Percentiles rank a stretch among this genome's conserved stretches.
phyloP scores from a whole-genome alignment of 169 alveolate genomes.

The Babesia bovis region DNA sequence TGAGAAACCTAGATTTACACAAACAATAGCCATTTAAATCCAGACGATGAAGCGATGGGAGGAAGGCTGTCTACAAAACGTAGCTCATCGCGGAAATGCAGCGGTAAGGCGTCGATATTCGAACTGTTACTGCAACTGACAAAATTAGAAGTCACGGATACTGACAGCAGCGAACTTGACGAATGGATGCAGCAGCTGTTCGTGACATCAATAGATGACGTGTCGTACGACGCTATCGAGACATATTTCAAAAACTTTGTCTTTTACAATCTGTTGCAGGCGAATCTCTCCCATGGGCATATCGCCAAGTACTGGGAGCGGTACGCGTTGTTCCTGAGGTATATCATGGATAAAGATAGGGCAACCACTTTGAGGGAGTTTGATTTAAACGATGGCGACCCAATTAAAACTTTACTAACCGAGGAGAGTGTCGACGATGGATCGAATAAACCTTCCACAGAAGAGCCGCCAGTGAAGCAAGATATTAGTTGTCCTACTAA shows the following conservation, averaged over 20 bases:
- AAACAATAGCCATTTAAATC: too few species aligned
- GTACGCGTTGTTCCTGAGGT: neutral
- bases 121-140: conserved; percentile 17
- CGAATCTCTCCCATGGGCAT: conserved; percentile 16
- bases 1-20: too few species aligned
- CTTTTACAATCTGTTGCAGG: conserved; percentile 6
- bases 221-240: conserved; percentile 28
- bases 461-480: neutral
- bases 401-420: neutral
- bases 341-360: neutral
- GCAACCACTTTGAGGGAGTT: neutral
- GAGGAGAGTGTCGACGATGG: neutral
- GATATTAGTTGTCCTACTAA: neutral
- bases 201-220: conserved; percentile 2
- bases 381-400: neutral
- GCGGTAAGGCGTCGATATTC: conserved; percentile 12
- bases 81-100: neutral
- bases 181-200: neutral
- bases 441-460: neutral
- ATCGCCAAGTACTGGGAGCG: conserved; percentile 23
- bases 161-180: neutral
- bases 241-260: conserved; percentile 16
- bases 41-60: conserved; percentile 10
- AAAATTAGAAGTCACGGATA: conserved; percentile 1
- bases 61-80: conserved; percentile 2